These are phyloP conservation scores for Marasmius tenuissimus DNA, from an alignment of 1,284 basidiomycete species.

Conservation along the genomic window DNA sequence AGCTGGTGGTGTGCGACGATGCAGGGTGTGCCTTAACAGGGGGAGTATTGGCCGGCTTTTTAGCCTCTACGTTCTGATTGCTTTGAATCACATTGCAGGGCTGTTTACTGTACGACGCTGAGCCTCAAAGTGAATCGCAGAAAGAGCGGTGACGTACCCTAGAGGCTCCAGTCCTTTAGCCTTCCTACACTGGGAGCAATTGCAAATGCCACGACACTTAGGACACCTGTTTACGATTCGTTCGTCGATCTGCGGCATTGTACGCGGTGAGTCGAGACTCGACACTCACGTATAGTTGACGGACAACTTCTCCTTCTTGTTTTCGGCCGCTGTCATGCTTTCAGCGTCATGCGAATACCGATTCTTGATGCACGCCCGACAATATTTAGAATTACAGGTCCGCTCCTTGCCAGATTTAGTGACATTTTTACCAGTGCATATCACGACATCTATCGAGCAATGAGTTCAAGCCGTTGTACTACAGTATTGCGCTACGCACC, in stretches of 20 bases:
- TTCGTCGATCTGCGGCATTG: not conserved
- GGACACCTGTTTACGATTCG: slow-evolving; percentile 52
- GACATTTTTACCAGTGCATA: slow-evolving; percentile 44
- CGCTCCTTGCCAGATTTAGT: slow-evolving; percentile 26
- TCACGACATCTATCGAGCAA: slow-evolving; percentile 38
- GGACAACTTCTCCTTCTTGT: slow-evolving; percentile 5
- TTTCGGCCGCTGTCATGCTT: slow-evolving; percentile 35
- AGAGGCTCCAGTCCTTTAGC: slow-evolving; percentile 56
- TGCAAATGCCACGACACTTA: slow-evolving; percentile 63
- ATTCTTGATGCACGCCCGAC: slow-evolving; percentile 64
- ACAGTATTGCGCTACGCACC: slow-evolving; percentile 33
- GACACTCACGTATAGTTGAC: not conserved
- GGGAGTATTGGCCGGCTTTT: not conserved
- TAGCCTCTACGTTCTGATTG: not conserved
- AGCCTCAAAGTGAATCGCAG: not conserved
- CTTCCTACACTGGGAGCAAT: slow-evolving; percentile 64
- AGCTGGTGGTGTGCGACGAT: not conserved
- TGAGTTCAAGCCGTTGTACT: slow-evolving; percentile 8
- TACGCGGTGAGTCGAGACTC: not conserved
- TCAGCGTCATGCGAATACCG: slow-evolving; percentile 58
- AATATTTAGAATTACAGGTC: slow-evolving; percentile 60
- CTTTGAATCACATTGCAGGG: not conserved
- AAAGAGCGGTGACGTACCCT: slow-evolving; percentile 43
- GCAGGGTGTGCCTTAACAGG: not conserved
- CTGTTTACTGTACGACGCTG: not conserved